Evolutionary conservation across 345 rosid species (phyloP).

Genomic region (Iberis pinnata): DNA sequence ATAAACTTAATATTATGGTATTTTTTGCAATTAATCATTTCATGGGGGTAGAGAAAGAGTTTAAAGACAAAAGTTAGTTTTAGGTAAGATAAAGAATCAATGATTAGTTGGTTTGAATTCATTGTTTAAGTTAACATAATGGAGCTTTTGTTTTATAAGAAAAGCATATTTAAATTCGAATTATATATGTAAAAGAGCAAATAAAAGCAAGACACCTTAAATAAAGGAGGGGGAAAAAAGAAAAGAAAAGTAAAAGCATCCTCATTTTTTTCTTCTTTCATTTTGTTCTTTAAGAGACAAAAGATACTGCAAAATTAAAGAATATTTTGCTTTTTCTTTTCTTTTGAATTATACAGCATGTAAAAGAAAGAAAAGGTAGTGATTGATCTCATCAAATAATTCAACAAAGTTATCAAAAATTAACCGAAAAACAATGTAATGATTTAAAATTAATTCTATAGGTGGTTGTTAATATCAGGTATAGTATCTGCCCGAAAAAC

Average conservation of each 20-base stretch:
- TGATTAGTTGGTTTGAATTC: constrained; percentile 30
- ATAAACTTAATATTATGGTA: no score
- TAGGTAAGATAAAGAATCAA: constrained; percentile 19
- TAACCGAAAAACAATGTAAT: neutral
- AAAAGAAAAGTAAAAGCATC: constrained; percentile 32
- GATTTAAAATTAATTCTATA: neutral
- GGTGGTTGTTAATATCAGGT: no score
- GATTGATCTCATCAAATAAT: constrained; percentile 13
- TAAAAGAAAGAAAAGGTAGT: constrained; percentile 17
- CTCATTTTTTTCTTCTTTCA: constrained; percentile 17
- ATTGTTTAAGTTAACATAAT: constrained; percentile 34
- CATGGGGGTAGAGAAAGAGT: constrained; percentile 13
- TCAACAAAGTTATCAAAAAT: neutral
- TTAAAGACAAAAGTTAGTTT: constrained; percentile 10
- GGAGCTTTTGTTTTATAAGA: neutral
- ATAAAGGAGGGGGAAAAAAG: constrained; percentile 24
- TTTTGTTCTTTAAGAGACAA: constrained; percentile 34
- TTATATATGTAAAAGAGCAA: constrained; percentile 10
- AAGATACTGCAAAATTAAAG: constrained; percentile 22
- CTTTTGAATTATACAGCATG: constrained; percentile 27
- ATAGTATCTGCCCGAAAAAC: no score
- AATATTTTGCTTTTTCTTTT: constrained; percentile 25
- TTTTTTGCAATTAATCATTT: no score
- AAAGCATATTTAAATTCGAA: constrained; percentile 24
- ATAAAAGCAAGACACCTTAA: constrained; percentile 28